phyloP scores from a whole-genome alignment of 495 filamentous ascomycete genomes.

The Tetracladium setigerum region DNA sequence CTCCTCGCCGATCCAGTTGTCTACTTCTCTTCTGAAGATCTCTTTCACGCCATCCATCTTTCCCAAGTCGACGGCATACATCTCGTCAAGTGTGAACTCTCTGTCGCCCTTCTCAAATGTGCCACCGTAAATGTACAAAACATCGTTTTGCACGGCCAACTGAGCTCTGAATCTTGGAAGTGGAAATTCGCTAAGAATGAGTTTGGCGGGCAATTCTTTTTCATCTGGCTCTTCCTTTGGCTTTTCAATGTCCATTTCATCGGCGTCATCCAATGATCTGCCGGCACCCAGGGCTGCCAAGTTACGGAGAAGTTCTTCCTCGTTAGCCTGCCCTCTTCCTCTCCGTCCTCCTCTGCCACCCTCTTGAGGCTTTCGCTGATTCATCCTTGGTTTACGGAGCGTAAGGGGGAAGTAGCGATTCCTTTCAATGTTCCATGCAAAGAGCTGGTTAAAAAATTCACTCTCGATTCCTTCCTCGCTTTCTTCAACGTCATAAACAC shows the following conservation, averaged over 20 bases:
- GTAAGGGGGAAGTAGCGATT: conserved; percentile 85
- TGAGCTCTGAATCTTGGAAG: conserved; percentile 85
- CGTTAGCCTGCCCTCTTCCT: conserved; percentile 71
- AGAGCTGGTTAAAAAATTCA: conserved; percentile 87
- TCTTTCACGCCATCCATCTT: conserved; percentile 89
- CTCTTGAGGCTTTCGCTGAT: conserved; percentile 48
- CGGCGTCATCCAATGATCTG: conserved; percentile 45
- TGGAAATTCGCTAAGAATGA: conserved; percentile 66
- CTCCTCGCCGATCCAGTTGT: conserved; percentile 74
- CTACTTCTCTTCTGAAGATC: conserved; percentile 74
- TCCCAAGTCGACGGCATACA: conserved; percentile 84
- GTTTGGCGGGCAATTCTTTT: conserved; percentile 41
- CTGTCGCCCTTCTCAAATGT: conserved; percentile 92
- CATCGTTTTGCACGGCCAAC: conserved; percentile 83
- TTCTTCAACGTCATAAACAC: conserved; percentile 89
- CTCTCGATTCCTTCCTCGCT: conserved; percentile 93
- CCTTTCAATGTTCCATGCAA: conserved; percentile 86
- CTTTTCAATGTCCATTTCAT: conserved; percentile 48
- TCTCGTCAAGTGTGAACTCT: conserved; percentile 87
- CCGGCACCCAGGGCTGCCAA: conserved; percentile 73
- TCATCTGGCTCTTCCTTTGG: conserved; percentile 36
- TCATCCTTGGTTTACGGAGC: conserved; percentile 61
- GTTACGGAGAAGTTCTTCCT: conserved; percentile 82
- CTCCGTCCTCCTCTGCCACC: conserved; percentile 52
- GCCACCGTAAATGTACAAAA: conserved; percentile 87